Evolutionary conservation across 1,139 yeast genomes (phyloP), one percentile per base, ranked within the genome.

Genomic region (Yamadazyma membranifaciens): DNA sequence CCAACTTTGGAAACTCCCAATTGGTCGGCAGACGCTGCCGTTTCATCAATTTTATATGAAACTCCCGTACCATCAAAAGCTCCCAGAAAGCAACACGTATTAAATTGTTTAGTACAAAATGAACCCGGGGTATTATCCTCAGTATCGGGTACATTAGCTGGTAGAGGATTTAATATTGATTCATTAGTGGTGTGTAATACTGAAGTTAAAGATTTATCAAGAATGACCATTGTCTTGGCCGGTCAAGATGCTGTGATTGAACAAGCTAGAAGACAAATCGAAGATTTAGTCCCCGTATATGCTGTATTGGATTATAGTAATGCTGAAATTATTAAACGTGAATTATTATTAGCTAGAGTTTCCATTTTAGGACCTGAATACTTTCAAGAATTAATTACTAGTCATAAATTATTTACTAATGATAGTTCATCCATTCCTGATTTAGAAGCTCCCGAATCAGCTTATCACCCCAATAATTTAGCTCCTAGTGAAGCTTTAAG

Each of bases 191-290:
- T 92, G 37, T 91, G 97, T 64, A 87, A 84, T 69, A 92, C 98
- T 27, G 98, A 92, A 63, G 98, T 92, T 47, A 83, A 85, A 66
- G 97, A 92, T 62, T 76, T 92, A 53, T 87, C 96, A 28, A 80
- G 98, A 62, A 92, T 92, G 98, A 92, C 98, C 10, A 87, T 92
- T 57, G 96, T 88, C 26, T 75, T 92, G 56, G 84, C 83, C 45
- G 98, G 98, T 45, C 95, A 89, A 62, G 96, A 91, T 57, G 96
- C 95, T 22, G 92, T 92, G 44, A 85, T 92, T 54, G 98, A 92
- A 65, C 98, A 92, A 71, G 98, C 98, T n/a, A 81, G 98, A 63
- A 83, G 98, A 63, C 98, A 92, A 66, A 86, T 92, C 50, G 98
- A 92, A 69, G 98, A 92, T 57, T 77, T 92, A 60, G 98, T 92